phyloP scores from a whole-genome alignment of 1,139 yeast species.

The Debaryomycetaceae sp. region DNA sequence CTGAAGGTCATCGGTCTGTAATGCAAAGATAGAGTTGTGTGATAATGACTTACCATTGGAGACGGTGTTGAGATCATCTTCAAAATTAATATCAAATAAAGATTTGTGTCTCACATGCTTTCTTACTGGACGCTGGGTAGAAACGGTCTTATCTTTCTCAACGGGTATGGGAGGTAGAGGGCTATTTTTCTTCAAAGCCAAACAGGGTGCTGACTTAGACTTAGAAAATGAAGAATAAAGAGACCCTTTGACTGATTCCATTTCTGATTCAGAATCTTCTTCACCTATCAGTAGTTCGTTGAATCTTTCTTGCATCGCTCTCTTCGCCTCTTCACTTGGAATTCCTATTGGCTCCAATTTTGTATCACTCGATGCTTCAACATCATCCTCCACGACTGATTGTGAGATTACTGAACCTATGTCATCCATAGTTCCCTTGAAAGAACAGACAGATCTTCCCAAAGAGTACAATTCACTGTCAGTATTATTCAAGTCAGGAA shows the following conservation, averaged over 20 bases:
- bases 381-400: constrained; percentile 10
- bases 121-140: constrained; percentile 19
- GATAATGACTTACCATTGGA: not conserved
- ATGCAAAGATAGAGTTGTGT: constrained; percentile 4
- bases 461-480: constrained; percentile 18
- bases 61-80: constrained; percentile 10
- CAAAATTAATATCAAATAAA: constrained; percentile 36
- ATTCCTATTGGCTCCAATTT: constrained; percentile 33
- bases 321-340: constrained; percentile 32
- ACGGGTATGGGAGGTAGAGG: constrained; percentile 2
- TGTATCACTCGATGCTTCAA: constrained; percentile 3
- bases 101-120: constrained; percentile 40
- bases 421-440: constrained; percentile 31
- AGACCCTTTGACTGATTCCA: constrained; percentile 15
- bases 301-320: constrained; percentile 25
- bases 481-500: constrained; percentile 35
- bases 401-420: constrained; percentile 14
- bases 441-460: constrained; percentile 16
- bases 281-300: constrained; percentile 19
- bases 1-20: not conserved
- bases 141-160: not conserved
- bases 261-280: constrained; percentile 30
- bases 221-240: constrained; percentile 12
- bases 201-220: constrained; percentile 22
- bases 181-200: constrained; percentile 11